phyloP scores from a whole-genome alignment of 352 stramenopile species.

The Phytopythium kandeliae region DNA sequence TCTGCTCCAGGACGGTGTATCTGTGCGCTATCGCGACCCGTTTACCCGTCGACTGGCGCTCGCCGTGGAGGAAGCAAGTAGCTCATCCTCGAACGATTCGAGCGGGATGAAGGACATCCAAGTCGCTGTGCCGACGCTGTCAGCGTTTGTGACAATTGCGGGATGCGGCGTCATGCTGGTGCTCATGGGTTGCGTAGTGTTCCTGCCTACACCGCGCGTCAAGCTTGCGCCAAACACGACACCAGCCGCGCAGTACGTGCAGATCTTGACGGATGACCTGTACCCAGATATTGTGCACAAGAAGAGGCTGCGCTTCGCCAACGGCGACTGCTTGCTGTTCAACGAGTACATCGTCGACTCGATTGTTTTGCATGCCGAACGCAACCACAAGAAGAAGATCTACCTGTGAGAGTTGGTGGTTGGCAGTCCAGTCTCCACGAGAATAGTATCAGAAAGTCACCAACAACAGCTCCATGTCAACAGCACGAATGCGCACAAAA shows the following conservation, averaged over 20 bases:
- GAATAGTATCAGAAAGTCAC: too few relatives aligned
- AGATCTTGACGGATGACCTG: constrained; percentile 66
- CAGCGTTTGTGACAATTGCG: constrained; percentile 34
- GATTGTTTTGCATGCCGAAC: constrained; percentile 54
- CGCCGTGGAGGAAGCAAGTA: constrained; percentile 9
- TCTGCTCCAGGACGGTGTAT: constrained; percentile 40
- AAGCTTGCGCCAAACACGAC: constrained; percentile 57
- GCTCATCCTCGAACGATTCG: constrained; percentile 9
- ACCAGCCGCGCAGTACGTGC: constrained; percentile 53
- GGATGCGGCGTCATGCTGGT: constrained; percentile 49
- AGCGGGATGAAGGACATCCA: constrained; percentile 32
- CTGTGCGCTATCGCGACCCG: constrained; percentile 16
- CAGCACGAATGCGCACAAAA: too few relatives aligned
- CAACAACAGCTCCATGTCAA: too few relatives aligned
- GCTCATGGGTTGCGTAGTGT: constrained; percentile 50
- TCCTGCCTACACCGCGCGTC: constrained; percentile 41
- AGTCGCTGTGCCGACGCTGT: constrained; percentile 38
- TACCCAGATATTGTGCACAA: constrained; percentile 70
- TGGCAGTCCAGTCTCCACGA: too few relatives aligned
- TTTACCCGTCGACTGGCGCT: constrained; percentile 15
- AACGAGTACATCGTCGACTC: constrained; percentile 65
- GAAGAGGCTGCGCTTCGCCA: constrained; percentile 57
- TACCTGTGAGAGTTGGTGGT: constrained; percentile 38
- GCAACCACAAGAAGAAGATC: constrained; percentile 54
- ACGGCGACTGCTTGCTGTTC: constrained; percentile 56